These are phyloP conservation scores for Lasiodiplodia hormozganensis DNA, from an alignment of 2,329 filamentous ascomycete species.

Conservation along the genomic window DNA sequence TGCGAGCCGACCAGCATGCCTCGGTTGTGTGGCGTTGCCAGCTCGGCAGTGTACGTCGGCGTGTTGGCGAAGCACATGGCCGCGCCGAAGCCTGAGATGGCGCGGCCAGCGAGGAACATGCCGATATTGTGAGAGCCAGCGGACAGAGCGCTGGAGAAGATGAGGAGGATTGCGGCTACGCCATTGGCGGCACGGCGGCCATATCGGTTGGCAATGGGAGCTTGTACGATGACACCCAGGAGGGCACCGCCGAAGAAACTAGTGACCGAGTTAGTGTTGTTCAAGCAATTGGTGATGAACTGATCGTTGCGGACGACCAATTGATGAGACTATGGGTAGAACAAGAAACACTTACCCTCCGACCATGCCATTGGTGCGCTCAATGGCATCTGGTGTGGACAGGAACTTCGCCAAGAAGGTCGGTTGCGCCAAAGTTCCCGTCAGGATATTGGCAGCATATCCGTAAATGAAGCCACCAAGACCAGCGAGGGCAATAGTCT, in stretches of 20 bases:
- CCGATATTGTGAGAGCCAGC: conserved; percentile 27
- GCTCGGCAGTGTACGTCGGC: conserved; percentile 29
- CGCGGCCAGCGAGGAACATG: conserved; percentile 27
- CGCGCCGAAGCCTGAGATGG: conserved; percentile 27
- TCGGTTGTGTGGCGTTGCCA: conserved; percentile 26
- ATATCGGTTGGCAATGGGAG: conserved; percentile 34
- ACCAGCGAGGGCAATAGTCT: conserved; percentile 32
- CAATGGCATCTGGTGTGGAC: conserved; percentile 31
- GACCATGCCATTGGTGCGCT: conserved; percentile 34
- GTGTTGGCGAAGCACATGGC: conserved; percentile 28
- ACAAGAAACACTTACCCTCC: conserved; percentile 30
- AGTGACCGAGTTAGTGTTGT: conserved; percentile 1
- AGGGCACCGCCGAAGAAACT: conserved; percentile 37
- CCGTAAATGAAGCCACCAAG: conserved; percentile 41
- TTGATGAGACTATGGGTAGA: neutral
- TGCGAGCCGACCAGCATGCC: conserved; percentile 49
- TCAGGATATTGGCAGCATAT: conserved; percentile 40
- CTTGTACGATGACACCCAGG: conserved; percentile 35
- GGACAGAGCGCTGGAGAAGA: conserved; percentile 20
- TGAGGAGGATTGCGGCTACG: conserved; percentile 22
- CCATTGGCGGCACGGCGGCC: conserved; percentile 35
- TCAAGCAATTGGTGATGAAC: neutral
- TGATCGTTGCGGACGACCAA: neutral
- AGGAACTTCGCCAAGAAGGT: conserved; percentile 39
- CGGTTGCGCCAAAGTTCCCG: conserved; percentile 39